Evolutionary conservation across 2,329 filamentous ascomycete genomes (phyloP), one percentile per base, ranked within the genome.

Genomic region (Nothopassalora personata): DNA sequence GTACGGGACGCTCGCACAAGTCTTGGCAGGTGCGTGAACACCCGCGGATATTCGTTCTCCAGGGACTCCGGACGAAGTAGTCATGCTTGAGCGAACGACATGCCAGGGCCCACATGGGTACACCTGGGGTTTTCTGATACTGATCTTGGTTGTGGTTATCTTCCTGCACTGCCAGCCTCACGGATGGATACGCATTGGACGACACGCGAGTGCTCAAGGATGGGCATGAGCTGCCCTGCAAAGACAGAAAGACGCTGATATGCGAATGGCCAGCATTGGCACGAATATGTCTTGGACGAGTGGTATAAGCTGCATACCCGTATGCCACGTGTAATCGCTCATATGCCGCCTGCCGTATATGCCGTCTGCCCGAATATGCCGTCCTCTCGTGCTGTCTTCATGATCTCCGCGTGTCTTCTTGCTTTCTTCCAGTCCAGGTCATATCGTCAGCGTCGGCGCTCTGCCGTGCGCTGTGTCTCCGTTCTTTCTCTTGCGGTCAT

Each of bases 301-400:
- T 51, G 49, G 49, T 51, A 51, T 51, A 51, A 51, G 49, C 49
- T 51, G 49, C 49, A 51, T 51, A 51, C 49, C 49, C 49, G 49
- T 34, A 51, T 51, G 49, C 49, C 49, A 51, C 49, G 49, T 51
- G 49, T 51, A 51, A 51, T 51, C 49, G 49, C 49, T 51, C 49
- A 51, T 51, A 51, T 51, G 49, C 49, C 49, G 49, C 49, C 49
- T 51, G 49, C 49, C 49, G 49, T 51, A 51, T 51, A 51, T 51
- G 49, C 49, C 49, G 49, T 51, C 49, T 34, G 27, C 49, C 49
- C 49, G 30, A 34, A 51, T 51, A 51, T 34, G 49, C 49, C 49
- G 49, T 51, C 49, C 30, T 51, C 49, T 51, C 49, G 49, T 51
- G 9, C 11, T 30, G 49, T 51, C 49, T 30, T 51, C 18, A 30